phyloP scores from a whole-genome alignment of 2,329 filamentous ascomycete species.

The Aspergillus pseudotamarii region DNA sequence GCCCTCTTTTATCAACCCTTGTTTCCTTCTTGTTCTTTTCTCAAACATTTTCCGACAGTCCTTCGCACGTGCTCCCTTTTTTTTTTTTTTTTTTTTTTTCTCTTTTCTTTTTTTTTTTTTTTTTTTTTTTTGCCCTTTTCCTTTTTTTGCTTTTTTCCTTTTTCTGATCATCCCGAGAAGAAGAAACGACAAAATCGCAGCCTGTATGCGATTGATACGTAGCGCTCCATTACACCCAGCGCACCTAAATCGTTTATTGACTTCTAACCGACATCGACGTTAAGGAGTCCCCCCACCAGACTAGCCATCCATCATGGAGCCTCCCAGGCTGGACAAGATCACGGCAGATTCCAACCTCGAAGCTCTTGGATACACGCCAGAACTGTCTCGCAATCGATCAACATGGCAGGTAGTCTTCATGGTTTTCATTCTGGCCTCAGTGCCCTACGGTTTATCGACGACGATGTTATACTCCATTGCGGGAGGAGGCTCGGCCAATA shows the following conservation, averaged over 20 bases:
- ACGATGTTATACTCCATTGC: constrained; percentile 71
- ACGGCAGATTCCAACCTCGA: constrained; percentile 22
- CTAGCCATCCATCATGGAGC: neutral
- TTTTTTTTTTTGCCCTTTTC: neutral
- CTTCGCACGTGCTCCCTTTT: neutral
- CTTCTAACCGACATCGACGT: neutral
- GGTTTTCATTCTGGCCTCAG: constrained; percentile 70
- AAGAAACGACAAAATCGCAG: neutral
- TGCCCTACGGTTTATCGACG: constrained; percentile 73
- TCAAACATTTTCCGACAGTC: neutral
- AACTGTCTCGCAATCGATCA: constrained; percentile 26
- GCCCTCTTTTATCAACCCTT: neutral
- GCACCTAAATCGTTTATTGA: neutral
- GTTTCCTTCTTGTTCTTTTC: neutral
- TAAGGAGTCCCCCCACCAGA: neutral
- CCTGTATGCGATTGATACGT: neutral
- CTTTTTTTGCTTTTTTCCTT: too few species aligned
- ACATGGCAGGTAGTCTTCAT: constrained; percentile 27
- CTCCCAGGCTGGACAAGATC: constrained; percentile 2
- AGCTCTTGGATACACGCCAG: constrained; percentile 22
- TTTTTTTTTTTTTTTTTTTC: neutral
- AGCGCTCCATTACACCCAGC: too few species aligned
- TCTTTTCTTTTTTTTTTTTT: neutral
- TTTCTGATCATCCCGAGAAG: too few species aligned
- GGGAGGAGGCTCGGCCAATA: constrained; percentile 69